Conservation (phyloP, 345 rosid species). For the Arabis hirsuta region DNA sequence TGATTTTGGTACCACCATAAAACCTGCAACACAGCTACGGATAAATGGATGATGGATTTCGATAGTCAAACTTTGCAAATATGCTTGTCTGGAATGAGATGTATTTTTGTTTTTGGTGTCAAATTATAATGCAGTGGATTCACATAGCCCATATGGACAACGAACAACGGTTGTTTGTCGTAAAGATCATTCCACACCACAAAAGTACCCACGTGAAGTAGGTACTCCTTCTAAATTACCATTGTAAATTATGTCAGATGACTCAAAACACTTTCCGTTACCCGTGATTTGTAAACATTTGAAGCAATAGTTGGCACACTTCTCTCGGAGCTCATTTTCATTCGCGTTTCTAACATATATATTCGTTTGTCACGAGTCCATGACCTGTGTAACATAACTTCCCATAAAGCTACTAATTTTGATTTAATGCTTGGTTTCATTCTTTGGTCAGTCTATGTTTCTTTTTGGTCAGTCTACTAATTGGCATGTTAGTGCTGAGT, state of each 20-base stretch:
- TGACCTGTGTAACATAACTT: background rate
- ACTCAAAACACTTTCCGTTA: conserved; percentile 14
- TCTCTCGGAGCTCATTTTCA: background rate
- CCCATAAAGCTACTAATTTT: background rate
- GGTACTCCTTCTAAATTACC: conserved; percentile 85
- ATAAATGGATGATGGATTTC: background rate
- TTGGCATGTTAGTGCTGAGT: background rate
- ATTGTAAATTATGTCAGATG: conserved; percentile 40
- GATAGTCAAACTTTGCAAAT: background rate
- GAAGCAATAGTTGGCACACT: background rate
- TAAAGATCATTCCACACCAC: conserved; percentile 66
- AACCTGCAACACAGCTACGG: background rate
- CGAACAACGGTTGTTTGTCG: conserved; percentile 77
- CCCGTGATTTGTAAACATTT: conserved; percentile 18
- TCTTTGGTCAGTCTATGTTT: background rate
- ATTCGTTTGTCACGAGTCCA: background rate
- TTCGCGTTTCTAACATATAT: background rate
- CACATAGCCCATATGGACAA: conserved; percentile 82
- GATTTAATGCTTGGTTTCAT: background rate
- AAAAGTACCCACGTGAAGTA: conserved; percentile 78
- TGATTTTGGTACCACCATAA: background rate
- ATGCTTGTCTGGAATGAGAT: conserved; percentile 4
- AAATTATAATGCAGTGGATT: conserved; percentile 64
- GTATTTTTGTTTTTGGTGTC: background rate
- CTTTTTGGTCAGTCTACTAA: background rate